A percentile compares a stretch with the other conserved stretches of the same genome.
These are phyloP conservation scores for Globisporangium iwayamae DNA, from an alignment of 352 stramenopile genomes.

Conservation along the genomic window DNA sequence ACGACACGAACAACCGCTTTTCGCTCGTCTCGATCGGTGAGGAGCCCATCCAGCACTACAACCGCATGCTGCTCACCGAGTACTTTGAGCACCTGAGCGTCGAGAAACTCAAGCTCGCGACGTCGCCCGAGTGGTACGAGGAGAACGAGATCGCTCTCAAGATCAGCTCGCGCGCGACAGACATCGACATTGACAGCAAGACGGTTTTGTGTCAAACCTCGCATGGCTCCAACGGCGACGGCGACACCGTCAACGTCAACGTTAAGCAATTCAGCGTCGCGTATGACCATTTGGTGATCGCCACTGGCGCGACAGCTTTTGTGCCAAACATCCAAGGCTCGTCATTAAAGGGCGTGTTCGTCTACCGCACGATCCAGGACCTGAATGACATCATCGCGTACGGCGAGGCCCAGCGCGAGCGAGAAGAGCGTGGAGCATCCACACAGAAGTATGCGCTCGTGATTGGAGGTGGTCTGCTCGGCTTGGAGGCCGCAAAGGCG, in stretches of 20 bases:
- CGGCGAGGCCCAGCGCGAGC: constrained; percentile 52
- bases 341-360: constrained; percentile 87
- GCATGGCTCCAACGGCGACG: not conserved
- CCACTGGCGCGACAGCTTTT: constrained; percentile 86
- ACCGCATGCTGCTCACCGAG: constrained; percentile 89
- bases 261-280: constrained; percentile 50
- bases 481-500: constrained; percentile 85
- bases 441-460: constrained; percentile 43
- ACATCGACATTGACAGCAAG: constrained; percentile 77
- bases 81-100: constrained; percentile 92
- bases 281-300: constrained; percentile 89
- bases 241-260: constrained; percentile 17
- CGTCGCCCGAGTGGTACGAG: constrained; percentile 80
- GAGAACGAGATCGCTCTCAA: constrained; percentile 78
- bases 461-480: constrained; percentile 80
- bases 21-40: constrained; percentile 90
- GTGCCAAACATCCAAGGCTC: constrained; percentile 83
- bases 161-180: constrained; percentile 68
- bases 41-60: constrained; percentile 89
- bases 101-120: constrained; percentile 80
- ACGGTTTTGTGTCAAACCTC: constrained; percentile 43
- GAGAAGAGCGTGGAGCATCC: not conserved
- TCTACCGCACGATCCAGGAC: constrained; percentile 92
- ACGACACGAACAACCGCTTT: constrained; percentile 56
- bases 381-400: constrained; percentile 86